Evolutionary conservation across 2,329 filamentous ascomycete species (phyloP), one percentile per base, ranked within the genome.

Genomic region (Botrytis porri): DNA sequence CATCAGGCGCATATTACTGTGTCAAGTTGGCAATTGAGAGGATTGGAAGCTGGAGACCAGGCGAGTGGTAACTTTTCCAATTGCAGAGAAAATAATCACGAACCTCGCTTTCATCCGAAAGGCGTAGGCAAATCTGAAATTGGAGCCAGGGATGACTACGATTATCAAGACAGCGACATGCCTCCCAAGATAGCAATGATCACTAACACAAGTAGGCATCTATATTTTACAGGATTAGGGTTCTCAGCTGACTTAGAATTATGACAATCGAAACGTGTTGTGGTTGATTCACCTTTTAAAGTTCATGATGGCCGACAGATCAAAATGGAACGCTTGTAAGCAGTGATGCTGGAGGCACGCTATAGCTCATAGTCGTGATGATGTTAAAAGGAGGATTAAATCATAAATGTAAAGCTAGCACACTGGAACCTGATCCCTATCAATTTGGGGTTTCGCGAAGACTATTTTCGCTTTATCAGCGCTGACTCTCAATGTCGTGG

Each of bases 111-210:
- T 51, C 7, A n/a, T 14, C 5, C 32, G 43, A 66, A 14, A 18
- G 7, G 12, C 5, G 4, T 14, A 12, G 32, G 0, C 3, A 4
- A 22, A 51, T 20, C 14, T 18, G 20, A 18, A 0, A 2, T 20
- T 2, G 16, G 16, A 51, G 3, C 8, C 14, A 39, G 7, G 4
- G 12, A 22, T 1, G 20, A 39, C 10, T 29, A 37, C 1, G 48
- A 22, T 3, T 29, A n/a, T 29, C 29, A 35, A 41, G 35, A 41
- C 25, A n/a, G 48, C n/a, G 1, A 39, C 1, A 7, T 4, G 3
- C 3, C 9, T 7, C 4, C 4, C 64, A 54, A 54, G 64, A 39
- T 29, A 12, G 9, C 8, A 14, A 41, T 16, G 37, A 16, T 54
- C 16, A 22, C 45, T 14, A 2, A 6, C 5, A 41, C 1, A 41